phyloP scores from a whole-genome alignment of 2,329 filamentous ascomycete genomes.

The Ustulina deusta region DNA sequence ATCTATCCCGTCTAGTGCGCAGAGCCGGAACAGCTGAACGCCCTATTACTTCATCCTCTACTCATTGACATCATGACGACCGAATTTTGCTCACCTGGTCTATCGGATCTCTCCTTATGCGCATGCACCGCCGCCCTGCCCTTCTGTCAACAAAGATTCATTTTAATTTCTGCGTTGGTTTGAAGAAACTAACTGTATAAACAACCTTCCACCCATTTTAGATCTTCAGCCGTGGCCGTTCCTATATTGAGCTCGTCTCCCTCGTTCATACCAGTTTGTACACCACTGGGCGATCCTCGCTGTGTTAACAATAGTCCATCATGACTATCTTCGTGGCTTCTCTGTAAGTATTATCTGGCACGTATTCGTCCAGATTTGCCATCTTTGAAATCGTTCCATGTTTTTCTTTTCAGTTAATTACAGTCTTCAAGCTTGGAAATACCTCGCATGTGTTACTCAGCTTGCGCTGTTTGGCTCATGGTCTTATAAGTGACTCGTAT shows the following conservation, averaged over 20 bases:
- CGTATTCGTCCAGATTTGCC: neutral
- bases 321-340: slow-evolving; percentile 66
- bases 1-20: neutral
- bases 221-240: neutral
- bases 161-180: neutral
- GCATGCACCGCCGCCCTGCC: neutral
- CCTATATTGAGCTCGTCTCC: neutral
- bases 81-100: slow-evolving; percentile 18
- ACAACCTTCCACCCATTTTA: slow-evolving; percentile 3
- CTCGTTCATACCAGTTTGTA: slow-evolving; percentile 7
- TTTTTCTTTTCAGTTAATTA: slow-evolving; percentile 9
- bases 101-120: slow-evolving; percentile 4
- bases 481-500: neutral
- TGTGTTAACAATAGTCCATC: slow-evolving; percentile 44
- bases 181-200: slow-evolving; percentile 4
- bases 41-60: slow-evolving; percentile 21
- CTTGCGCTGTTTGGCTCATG: neutral
- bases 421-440: neutral
- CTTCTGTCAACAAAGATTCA: neutral
- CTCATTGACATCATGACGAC: slow-evolving; percentile 38
- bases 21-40: slow-evolving; percentile 1
- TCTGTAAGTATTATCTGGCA: slow-evolving; percentile 55
- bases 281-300: neutral
- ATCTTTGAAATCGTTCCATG: neutral
- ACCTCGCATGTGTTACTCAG: neutral